These are phyloP conservation scores for Aquilaria agallochum DNA, from an alignment of 441 rosid species.

Conservation along the genomic window DNA sequence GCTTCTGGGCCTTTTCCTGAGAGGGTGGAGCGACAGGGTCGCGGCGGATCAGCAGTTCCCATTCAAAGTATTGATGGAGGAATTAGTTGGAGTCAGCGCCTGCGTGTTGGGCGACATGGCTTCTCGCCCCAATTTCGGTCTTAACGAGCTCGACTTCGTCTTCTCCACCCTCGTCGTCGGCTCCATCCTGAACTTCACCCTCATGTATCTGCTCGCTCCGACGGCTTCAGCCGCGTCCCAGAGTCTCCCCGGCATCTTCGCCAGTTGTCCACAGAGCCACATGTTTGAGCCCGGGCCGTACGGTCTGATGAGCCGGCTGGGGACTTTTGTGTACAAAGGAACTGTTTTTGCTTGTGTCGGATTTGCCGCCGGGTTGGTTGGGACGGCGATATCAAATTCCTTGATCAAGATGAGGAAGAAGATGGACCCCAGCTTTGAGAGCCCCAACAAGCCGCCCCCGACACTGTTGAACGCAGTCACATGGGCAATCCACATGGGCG, in stretches of 20 bases:
- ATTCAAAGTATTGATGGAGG: slow-evolving; percentile 91
- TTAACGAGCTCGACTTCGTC: slow-evolving; percentile 87
- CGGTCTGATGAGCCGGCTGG: slow-evolving; percentile 46
- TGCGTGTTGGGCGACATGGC: slow-evolving; percentile 93
- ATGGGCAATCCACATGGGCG: slow-evolving; percentile 70
- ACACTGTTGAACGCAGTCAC: slow-evolving; percentile 49
- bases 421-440: slow-evolving; percentile 66
- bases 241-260: slow-evolving; percentile 60
- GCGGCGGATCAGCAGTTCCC: slow-evolving; percentile 93
- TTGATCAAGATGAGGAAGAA: slow-evolving; percentile 54
- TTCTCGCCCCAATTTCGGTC: slow-evolving; percentile 90
- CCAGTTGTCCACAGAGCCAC: slow-evolving; percentile 70
- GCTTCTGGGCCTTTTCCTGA: slow-evolving; percentile 29
- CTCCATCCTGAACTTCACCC: slow-evolving; percentile 71
- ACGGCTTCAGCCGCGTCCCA: slow-evolving; percentile 39
- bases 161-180: slow-evolving; percentile 86
- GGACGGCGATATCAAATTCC: slow-evolving; percentile 54
- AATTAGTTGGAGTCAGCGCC: slow-evolving; percentile 75
- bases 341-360: slow-evolving; percentile 67
- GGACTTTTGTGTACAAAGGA: slow-evolving; percentile 80
- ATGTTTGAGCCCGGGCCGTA: slow-evolving; percentile 82
- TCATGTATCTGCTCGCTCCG: slow-evolving; percentile 86
- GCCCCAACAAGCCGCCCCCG: slow-evolving; percentile 59
- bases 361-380: slow-evolving; percentile 57
- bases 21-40: slow-evolving; percentile 86